phyloP scores from a whole-genome alignment of 108 stramenopile species.

The Pseudonitzschia multiseries region DNA sequence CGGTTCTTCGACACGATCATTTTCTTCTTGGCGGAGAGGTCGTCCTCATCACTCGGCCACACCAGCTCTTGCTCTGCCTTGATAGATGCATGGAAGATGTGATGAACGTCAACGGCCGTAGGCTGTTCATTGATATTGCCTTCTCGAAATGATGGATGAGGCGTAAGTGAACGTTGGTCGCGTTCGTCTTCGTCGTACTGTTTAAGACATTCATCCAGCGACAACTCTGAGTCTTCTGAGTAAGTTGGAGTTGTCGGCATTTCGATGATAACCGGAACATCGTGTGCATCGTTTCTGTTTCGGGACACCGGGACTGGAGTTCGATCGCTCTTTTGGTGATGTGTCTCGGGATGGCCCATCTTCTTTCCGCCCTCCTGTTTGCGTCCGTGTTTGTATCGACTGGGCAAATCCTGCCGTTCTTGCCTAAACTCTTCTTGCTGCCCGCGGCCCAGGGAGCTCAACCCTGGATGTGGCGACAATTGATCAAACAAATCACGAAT shows the following conservation, averaged over 20 bases:
- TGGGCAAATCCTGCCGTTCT: background rate
- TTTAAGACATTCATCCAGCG: background rate
- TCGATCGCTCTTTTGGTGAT: background rate
- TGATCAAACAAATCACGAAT: background rate
- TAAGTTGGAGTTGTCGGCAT: background rate
- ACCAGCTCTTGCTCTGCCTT: background rate
- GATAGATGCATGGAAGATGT: background rate
- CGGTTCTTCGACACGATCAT: slow-evolving; percentile 1
- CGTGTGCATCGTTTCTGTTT: slow-evolving; percentile 12
- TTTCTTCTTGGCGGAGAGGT: background rate
- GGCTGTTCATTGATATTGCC: background rate
- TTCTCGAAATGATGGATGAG: slow-evolving; percentile 8
- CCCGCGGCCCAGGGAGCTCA: background rate
- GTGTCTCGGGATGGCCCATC: background rate
- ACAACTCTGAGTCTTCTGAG: slow-evolving; percentile 12
- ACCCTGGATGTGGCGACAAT: background rate
- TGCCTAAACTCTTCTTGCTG: background rate
- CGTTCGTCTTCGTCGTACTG: background rate
- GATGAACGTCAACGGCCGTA: background rate
- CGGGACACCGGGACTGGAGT: background rate
- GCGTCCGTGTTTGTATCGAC: background rate
- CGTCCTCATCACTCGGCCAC: slow-evolving; percentile 12
- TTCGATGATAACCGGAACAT: slow-evolving; percentile 11
- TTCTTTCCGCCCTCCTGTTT: background rate
- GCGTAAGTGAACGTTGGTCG: background rate